Evolutionary conservation across 805 yeast species (phyloP).

Genomic region (Ogataea saltuana): DNA sequence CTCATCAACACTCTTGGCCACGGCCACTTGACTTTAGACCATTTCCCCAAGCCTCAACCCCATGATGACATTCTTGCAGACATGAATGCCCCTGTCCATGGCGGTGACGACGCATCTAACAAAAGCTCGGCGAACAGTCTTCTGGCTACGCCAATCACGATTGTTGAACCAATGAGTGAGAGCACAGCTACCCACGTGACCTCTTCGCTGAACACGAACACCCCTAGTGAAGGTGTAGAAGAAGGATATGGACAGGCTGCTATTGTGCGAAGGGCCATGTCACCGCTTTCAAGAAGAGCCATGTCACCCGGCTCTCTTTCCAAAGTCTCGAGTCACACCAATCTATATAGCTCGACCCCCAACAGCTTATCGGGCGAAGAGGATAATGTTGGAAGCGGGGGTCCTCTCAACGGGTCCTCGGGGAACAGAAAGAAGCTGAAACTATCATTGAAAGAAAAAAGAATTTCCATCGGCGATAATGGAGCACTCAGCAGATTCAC

Average conservation of each 20-base stretch:
- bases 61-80: neutral
- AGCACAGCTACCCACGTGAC: slow-evolving; percentile 10
- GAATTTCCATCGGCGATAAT: slow-evolving; percentile 11
- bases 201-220: slow-evolving; percentile 20
- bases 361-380: slow-evolving; percentile 18
- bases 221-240: slow-evolving; percentile 3
- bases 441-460: slow-evolving; percentile 14
- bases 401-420: slow-evolving; percentile 8
- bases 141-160: slow-evolving; percentile 8
- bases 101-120: neutral
- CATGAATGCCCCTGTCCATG: neutral
- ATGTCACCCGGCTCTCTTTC: slow-evolving; percentile 15
- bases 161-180: slow-evolving; percentile 11
- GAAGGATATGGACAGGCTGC: neutral
- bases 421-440: slow-evolving; percentile 18
- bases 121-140: slow-evolving; percentile 4
- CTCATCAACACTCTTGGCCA: slow-evolving; percentile 50
- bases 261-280: slow-evolving; percentile 6
- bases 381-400: slow-evolving; percentile 13
- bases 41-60: slow-evolving; percentile 26
- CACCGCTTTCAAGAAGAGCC: slow-evolving; percentile 15
- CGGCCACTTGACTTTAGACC: slow-evolving; percentile 45
- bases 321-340: slow-evolving; percentile 12
- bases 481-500: slow-evolving; percentile 15
- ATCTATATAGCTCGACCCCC: slow-evolving; percentile 10